Percentiles rank a stretch among this genome's conserved stretches.
Conservation (phyloP, 805 yeast genomes). For the Candida piceae region DNA sequence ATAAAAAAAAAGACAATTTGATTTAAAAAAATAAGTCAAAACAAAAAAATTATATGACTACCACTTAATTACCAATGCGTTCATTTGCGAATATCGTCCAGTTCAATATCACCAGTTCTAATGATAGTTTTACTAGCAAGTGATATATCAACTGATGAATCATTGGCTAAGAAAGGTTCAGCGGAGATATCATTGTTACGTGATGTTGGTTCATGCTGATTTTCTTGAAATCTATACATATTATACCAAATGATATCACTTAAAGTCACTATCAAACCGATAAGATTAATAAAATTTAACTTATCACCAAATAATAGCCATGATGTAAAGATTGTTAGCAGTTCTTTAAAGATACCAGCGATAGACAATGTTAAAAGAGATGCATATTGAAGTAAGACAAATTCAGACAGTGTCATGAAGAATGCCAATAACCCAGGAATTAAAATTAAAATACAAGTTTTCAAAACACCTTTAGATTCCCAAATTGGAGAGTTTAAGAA, state of each 20-base stretch:
- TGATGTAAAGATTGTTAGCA: constrained; percentile 68
- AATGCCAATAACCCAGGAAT: constrained; percentile 88
- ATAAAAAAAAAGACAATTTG: too few relatives aligned
- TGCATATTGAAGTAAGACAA: constrained; percentile 73
- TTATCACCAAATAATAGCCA: constrained; percentile 73
- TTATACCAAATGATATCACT: constrained; percentile 82
- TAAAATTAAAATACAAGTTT: constrained; percentile 54
- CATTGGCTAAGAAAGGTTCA: too few relatives aligned
- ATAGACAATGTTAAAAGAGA: constrained; percentile 82
- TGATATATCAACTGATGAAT: neutral
- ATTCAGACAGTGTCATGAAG: constrained; percentile 85
- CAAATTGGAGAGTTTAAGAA: constrained; percentile 58
- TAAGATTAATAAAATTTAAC: constrained; percentile 57
- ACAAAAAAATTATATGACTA: too few relatives aligned
- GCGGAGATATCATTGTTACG: too few relatives aligned
- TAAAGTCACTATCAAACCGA: constrained; percentile 74
- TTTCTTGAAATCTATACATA: constrained; percentile 46
- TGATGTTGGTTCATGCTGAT: too few relatives aligned
- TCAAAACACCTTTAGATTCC: constrained; percentile 50
- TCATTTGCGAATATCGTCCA: constrained; percentile 4
- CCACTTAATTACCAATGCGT: neutral
- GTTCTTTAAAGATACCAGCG: constrained; percentile 91
- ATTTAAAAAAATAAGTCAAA: too few relatives aligned
- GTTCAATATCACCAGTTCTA: constrained; percentile 11
- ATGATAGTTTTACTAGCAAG: neutral